A percentile compares a stretch with the other conserved stretches of the same genome.
Conservation (phyloP, 257 asterid species). For the Scutellaria minor region DNA sequence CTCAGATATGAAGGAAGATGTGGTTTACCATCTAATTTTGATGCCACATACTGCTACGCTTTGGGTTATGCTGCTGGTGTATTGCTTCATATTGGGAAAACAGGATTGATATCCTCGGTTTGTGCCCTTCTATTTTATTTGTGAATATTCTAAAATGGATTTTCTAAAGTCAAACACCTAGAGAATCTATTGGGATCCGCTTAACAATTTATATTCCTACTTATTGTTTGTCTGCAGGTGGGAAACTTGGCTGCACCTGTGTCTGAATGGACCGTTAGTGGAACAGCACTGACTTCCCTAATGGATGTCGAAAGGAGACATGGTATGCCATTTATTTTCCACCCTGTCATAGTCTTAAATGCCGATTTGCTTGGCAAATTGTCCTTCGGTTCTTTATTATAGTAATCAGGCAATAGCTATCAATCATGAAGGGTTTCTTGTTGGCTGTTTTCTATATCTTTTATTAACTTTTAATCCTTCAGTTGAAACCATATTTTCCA, state of each 20-base stretch:
- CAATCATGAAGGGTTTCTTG: neutral
- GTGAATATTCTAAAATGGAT: neutral
- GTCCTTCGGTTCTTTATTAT: neutral
- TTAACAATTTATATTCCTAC: neutral
- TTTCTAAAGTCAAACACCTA: neutral
- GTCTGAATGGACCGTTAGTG: constrained; percentile 94
- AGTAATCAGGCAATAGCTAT: neutral
- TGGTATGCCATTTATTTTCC: constrained; percentile 50
- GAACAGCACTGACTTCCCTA: constrained; percentile 90
- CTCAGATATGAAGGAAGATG: constrained; percentile 94
- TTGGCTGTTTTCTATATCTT: neutral
- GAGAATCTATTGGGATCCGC: constrained; percentile 9
- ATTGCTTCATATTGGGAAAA: constrained; percentile 79
- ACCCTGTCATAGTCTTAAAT: constrained; percentile 4
- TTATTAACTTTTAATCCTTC: neutral
- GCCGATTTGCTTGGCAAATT: neutral
- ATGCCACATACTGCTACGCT: constrained; percentile 81
- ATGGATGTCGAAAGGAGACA: constrained; percentile 99
- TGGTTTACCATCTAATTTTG: constrained; percentile 95
- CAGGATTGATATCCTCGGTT: constrained; percentile 79
- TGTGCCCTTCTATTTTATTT: constrained; percentile 18
- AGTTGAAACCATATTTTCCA: constrained; percentile 8
- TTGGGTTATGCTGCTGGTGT: constrained; percentile 83
- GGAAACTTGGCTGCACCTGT: constrained; percentile 96
- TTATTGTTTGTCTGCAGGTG: constrained; percentile 53